A percentile compares a stretch with the other conserved stretches of the same genome.
Conservation (phyloP, 441 rosid genomes). For the Populus hybrid region DNA sequence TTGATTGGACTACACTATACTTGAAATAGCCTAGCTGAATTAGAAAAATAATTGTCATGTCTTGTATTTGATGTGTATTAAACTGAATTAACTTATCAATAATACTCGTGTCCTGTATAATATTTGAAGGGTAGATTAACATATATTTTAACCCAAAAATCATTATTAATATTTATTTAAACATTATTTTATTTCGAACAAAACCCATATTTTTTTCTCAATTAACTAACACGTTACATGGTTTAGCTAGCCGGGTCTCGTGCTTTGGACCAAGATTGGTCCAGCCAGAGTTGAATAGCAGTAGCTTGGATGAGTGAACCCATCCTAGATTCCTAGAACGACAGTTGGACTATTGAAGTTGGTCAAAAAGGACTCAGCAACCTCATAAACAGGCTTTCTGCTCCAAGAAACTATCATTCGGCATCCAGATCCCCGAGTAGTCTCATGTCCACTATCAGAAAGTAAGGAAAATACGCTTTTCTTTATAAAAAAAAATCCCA, state of each 20-base stretch:
- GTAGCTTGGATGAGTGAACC: conserved; percentile 11
- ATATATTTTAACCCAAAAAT: no score
- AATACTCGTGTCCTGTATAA: no score
- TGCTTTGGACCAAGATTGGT: conserved; percentile 68
- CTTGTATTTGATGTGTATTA: no score
- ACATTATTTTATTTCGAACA: no score
- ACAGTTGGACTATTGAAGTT: neutral
- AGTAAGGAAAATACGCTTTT: neutral
- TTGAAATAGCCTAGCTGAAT: no score
- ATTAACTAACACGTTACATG: conserved; percentile 17
- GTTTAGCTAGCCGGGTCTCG: conserved; percentile 58
- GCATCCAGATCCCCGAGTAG: conserved; percentile 7
- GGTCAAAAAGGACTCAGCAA: conserved; percentile 12
- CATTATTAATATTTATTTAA: no score
- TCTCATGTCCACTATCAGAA: no score
- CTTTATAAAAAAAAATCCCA: neutral
- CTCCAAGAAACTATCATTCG: conserved; percentile 7
- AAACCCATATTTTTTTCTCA: no score
- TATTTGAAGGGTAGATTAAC: no score
- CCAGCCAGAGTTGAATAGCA: conserved; percentile 43
- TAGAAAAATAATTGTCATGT: no score
- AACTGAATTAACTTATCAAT: no score
- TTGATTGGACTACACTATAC: no score
- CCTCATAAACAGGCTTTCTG: conserved; percentile 2
- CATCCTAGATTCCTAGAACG: conserved; percentile 9